These are phyloP conservation scores for Phytopythium oedochilum DNA, from an alignment of 352 stramenopile species.

Conservation along the genomic window DNA sequence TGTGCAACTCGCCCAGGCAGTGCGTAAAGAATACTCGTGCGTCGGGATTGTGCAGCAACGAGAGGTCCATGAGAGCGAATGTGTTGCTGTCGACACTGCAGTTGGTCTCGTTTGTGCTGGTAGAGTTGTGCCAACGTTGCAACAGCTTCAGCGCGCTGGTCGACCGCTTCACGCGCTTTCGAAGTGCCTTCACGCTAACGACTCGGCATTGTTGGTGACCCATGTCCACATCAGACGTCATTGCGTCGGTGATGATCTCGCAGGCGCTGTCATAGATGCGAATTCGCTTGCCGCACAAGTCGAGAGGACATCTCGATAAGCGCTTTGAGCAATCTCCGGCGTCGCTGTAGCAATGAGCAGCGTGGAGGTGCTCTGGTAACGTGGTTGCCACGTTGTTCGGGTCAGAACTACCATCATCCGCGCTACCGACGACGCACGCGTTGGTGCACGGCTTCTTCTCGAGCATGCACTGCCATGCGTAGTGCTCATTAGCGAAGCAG, in stretches of 20 bases:
- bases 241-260: constrained; percentile 2
- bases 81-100: not conserved
- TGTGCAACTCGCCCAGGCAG: constrained; percentile 13
- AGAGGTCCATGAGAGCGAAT: not conserved
- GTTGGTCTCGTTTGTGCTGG: not conserved
- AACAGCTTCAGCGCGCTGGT: not conserved
- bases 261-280: constrained; percentile 29
- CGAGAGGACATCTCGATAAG: constrained; percentile 35
- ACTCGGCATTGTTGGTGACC: not conserved
- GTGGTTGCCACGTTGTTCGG: not conserved
- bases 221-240: constrained; percentile 13
- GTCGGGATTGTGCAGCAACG: not conserved
- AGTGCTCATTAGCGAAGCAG: constrained; percentile 56
- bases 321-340: constrained; percentile 41
- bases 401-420: not conserved
- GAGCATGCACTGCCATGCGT: constrained; percentile 58
- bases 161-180: constrained; percentile 5
- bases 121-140: not conserved
- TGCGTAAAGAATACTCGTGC: constrained; percentile 7
- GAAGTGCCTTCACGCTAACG: constrained; percentile 11
- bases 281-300: constrained; percentile 67
- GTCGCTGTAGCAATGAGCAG: constrained; percentile 38
- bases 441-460: constrained; percentile 39
- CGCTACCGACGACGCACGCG: constrained; percentile 6
- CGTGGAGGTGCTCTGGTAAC: constrained; percentile 30